Evolutionary conservation across 2,329 filamentous ascomycete species (phyloP).

Genomic region (Intubia oerlemansii): DNA sequence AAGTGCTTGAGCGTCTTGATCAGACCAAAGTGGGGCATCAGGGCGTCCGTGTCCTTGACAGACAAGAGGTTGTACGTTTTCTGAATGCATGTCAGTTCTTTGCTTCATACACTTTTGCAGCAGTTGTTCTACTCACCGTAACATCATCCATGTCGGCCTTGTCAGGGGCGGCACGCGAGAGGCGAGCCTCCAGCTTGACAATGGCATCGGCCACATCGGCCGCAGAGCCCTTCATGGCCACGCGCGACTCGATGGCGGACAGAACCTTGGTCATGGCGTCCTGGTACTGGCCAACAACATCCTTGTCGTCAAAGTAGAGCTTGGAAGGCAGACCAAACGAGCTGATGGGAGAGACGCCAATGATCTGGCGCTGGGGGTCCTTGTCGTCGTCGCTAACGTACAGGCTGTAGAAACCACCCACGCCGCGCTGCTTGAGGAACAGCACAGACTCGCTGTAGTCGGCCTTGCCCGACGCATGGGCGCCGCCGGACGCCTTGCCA

Average conservation of each 20-base stretch:
- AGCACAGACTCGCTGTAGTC: conserved; percentile 23
- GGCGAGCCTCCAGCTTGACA: conserved; percentile 8
- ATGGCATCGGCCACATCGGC: conserved; percentile 11
- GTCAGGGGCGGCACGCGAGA: conserved; percentile 3
- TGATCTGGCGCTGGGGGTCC: conserved; percentile 15
- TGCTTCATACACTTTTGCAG: too few relatives aligned
- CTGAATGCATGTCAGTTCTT: conserved; percentile 11
- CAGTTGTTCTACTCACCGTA: conserved; percentile 3
- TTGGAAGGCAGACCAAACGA: conserved; percentile 39
- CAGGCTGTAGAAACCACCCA: conserved; percentile 17
- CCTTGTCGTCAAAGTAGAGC: conserved; percentile 34
- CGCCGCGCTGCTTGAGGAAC: conserved; percentile 22
- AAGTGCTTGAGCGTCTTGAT: conserved; percentile 28
- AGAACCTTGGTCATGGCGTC: conserved; percentile 19
- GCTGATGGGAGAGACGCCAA: conserved; percentile 20
- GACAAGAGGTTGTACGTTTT: conserved; percentile 45
- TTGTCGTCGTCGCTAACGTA: conserved; percentile 21
- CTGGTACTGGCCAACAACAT: conserved; percentile 29
- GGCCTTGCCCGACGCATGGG: background rate
- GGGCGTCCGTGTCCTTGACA: conserved; percentile 28
- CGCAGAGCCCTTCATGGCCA: conserved; percentile 8
- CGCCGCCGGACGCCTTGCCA: background rate
- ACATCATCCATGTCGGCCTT: conserved; percentile 7
- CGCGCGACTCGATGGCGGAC: conserved; percentile 11
- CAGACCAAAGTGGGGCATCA: conserved; percentile 35